These are phyloP conservation scores for Ajuga chamaepitys DNA, from an alignment of 257 asterid genomes.

Conservation along the genomic window DNA sequence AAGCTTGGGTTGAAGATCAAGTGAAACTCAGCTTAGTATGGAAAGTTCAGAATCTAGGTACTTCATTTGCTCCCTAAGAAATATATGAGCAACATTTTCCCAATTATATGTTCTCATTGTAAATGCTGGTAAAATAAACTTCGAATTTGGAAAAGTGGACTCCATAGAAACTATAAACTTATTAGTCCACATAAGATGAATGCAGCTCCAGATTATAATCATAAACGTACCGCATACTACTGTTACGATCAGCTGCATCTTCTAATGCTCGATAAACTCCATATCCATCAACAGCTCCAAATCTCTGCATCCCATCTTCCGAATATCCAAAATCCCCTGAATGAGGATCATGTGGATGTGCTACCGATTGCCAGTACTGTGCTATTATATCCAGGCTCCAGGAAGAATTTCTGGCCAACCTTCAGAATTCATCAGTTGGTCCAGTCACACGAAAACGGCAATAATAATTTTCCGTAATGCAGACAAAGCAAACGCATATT, in stretches of 20 bases:
- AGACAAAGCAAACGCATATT: not conserved
- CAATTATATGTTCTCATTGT: no score
- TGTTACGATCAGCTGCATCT: constrained; percentile 60
- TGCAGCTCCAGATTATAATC: no score
- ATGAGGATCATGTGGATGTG: constrained; percentile 60
- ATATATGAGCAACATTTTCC: no score
- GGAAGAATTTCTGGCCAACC: constrained; percentile 87
- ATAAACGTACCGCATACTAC: constrained; percentile 46
- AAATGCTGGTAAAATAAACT: no score
- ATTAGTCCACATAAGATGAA: no score
- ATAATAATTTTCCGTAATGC: not conserved
- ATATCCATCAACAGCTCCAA: constrained; percentile 65
- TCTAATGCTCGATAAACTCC: constrained; percentile 50
- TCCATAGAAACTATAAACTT: no score
- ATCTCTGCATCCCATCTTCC: constrained; percentile 50
- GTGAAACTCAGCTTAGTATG: no score
- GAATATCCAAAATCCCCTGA: constrained; percentile 82
- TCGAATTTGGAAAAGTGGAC: no score
- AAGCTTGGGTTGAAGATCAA: no score
- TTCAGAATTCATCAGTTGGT: constrained; percentile 75
- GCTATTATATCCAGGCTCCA: constrained; percentile 68
- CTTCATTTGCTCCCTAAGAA: no score
- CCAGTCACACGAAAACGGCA: constrained; percentile 12
- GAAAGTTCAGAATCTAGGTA: no score
- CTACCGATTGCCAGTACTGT: constrained; percentile 72